Percentiles rank a stretch among this genome's conserved stretches.
phyloP scores from a whole-genome alignment of 129 eudicot species.

The Oenanthe sinensis region DNA sequence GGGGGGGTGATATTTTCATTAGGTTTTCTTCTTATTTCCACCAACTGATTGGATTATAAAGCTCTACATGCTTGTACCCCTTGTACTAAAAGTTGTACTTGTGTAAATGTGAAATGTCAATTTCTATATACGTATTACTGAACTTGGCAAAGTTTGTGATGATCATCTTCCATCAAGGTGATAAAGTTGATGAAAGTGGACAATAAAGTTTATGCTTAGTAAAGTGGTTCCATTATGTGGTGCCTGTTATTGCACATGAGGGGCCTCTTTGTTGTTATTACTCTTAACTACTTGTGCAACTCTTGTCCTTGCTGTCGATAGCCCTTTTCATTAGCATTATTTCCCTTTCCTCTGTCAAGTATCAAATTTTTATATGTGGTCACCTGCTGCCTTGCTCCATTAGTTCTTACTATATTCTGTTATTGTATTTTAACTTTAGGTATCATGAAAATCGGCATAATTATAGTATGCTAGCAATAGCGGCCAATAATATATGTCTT shows the following conservation, averaged over 20 bases:
- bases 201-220: neutral
- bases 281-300: neutral
- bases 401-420: neutral
- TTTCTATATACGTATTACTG: neutral
- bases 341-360: neutral
- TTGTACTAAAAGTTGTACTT: neutral
- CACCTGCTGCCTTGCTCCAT: neutral
- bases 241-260: neutral
- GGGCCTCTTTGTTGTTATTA: neutral
- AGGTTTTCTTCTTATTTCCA: neutral
- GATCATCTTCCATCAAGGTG: neutral
- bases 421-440: neutral
- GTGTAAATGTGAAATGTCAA: neutral
- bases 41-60: neutral
- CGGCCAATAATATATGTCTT: neutral
- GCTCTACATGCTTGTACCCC: neutral
- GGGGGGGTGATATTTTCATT: neutral
- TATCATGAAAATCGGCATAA: neutral
- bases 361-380: neutral
- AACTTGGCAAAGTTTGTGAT: neutral
- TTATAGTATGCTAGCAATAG: neutral
- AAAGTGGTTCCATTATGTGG: neutral
- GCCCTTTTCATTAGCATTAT: too few relatives aligned
- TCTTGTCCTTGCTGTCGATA: conserved; percentile 2
- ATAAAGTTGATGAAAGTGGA: neutral